Conservation (phyloP, 176 grass and related monocot species). For the Stipa capillata region DNA sequence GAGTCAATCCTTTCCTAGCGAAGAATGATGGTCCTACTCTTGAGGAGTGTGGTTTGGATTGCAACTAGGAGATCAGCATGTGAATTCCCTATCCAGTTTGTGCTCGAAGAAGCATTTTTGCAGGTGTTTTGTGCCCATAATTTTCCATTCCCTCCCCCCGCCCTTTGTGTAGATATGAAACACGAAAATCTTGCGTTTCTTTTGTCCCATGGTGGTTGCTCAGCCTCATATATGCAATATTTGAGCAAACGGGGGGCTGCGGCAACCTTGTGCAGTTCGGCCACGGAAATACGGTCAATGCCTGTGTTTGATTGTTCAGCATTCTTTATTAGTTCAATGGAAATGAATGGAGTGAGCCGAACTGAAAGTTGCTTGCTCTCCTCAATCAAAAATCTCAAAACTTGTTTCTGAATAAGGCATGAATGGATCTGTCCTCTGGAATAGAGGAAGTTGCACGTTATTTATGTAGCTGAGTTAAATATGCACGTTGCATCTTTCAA, state of each 20-base stretch:
- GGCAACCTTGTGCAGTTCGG: constrained; percentile 51
- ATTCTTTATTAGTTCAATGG: constrained; percentile 55
- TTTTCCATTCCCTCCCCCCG: constrained; percentile 2
- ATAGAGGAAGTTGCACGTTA: constrained; percentile 21
- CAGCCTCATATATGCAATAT: constrained; percentile 40
- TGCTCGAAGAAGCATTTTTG: constrained; percentile 37
- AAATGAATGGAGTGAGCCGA: constrained; percentile 24
- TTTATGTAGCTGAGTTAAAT: constrained; percentile 21
- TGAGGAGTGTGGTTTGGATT: constrained; percentile 48
- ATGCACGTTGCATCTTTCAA: neutral
- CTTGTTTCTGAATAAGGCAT: constrained; percentile 25
- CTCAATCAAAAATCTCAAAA: constrained; percentile 6
- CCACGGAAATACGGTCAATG: constrained; percentile 19
- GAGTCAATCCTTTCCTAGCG: constrained; percentile 63
- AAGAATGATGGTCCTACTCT: constrained; percentile 35
- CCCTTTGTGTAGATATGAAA: constrained; percentile 59
- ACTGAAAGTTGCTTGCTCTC: constrained; percentile 13
- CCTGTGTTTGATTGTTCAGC: too few relatives aligned
- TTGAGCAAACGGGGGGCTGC: constrained; percentile 35
- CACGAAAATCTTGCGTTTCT: constrained; percentile 18
- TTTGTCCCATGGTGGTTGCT: constrained; percentile 37
- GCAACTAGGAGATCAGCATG: constrained; percentile 35
- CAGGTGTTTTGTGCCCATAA: constrained; percentile 42
- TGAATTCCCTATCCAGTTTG: constrained; percentile 18
- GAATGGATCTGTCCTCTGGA: constrained; percentile 14